Evolutionary conservation across 2,329 filamentous ascomycete genomes (phyloP), one percentile per base, ranked within the genome.

Genomic region (Diaporthe vaccinii): DNA sequence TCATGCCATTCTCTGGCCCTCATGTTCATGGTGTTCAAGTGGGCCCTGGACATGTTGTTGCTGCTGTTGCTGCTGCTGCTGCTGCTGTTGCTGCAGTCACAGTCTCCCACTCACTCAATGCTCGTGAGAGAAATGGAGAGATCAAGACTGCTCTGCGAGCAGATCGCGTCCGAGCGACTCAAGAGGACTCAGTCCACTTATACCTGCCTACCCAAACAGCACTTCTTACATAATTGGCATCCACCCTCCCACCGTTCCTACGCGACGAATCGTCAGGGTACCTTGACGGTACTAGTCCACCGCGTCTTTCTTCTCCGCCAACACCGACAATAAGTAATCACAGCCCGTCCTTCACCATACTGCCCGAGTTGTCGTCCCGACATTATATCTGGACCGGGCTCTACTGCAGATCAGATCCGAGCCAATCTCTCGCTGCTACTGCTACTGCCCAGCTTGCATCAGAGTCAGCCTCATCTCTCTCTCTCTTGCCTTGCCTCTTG

Each of bases 291-390:
- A 65, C 71, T 44, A 41, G 41, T 25, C 49, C 58, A 34, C 46
- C 71, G 20, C 71, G 28, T 73, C 58, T 46, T 65, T 36, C 71
- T 73, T 73, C 71, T 73, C 71, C 71, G 58, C 71, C 71, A 59
- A 25, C 49, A 62, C 58, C 71, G 58, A 73, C 58, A 65, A 73
- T 65, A 65, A 73, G 71, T 73, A 73, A 73, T 73, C 71, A 62
- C 58, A 57, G n/a, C 46, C 58, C 46, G 15, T 55, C 61, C 71
- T 34, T 73, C 71, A 65, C 46, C 58, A 57, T 20, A 36, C 44
- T 76, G 58, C 36, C 72, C 53, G 44, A 31, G 44, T 46, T 57
- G 36, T 41, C 62, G 14, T 61, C 55, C 71, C 46, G 55, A 20
- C 57, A 46, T 61, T 70, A 69, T 70, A 57, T 65, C 61, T 69